Evolutionary conservation across 1,284 basidiomycete genomes (phyloP).

Genomic region (Rhodofomes roseus): DNA sequence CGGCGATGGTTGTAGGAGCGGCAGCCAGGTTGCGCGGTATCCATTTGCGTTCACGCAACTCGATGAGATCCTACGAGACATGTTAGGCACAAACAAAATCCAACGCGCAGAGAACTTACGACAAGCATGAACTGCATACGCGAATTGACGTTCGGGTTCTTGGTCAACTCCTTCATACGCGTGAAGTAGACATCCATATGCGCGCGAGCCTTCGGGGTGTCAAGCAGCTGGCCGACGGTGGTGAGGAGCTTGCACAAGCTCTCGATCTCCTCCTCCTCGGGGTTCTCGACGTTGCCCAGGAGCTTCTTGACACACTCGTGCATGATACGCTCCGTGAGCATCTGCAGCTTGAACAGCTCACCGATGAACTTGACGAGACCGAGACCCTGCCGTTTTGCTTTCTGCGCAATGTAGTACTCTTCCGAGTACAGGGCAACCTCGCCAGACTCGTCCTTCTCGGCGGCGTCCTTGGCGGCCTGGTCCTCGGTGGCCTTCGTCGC

Average conservation of each 20-base stretch:
- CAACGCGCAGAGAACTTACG: slow-evolving; percentile 40
- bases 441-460: slow-evolving; percentile 49
- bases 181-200: slow-evolving; percentile 94
- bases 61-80: slow-evolving; percentile 54
- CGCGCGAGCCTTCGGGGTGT: slow-evolving; percentile 73
- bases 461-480: slow-evolving; percentile 55
- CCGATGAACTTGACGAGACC: slow-evolving; percentile 98
- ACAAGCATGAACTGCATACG: slow-evolving; percentile 95
- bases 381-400: slow-evolving; percentile 95
- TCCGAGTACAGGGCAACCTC: slow-evolving; percentile 84
- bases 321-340: slow-evolving; percentile 52
- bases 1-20: slow-evolving; percentile 87
- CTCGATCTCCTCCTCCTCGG: slow-evolving; percentile 98
- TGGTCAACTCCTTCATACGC: slow-evolving; percentile 80
- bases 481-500: slow-evolving; percentile 41
- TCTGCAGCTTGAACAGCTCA: slow-evolving; percentile 95
- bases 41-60: slow-evolving; percentile 86
- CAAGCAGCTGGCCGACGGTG: slow-evolving; percentile 84
- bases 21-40: slow-evolving; percentile 65
- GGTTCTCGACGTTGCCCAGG: slow-evolving; percentile 87
- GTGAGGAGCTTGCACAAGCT: slow-evolving; percentile 89
- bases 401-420: slow-evolving; percentile 95
- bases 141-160: slow-evolving; percentile 72
- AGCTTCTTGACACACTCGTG: slow-evolving; percentile 95
- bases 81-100: not conserved